These are phyloP conservation scores for Microcyclospora tardicrescens DNA, from an alignment of 2,329 filamentous ascomycete species.

Conservation along the genomic window DNA sequence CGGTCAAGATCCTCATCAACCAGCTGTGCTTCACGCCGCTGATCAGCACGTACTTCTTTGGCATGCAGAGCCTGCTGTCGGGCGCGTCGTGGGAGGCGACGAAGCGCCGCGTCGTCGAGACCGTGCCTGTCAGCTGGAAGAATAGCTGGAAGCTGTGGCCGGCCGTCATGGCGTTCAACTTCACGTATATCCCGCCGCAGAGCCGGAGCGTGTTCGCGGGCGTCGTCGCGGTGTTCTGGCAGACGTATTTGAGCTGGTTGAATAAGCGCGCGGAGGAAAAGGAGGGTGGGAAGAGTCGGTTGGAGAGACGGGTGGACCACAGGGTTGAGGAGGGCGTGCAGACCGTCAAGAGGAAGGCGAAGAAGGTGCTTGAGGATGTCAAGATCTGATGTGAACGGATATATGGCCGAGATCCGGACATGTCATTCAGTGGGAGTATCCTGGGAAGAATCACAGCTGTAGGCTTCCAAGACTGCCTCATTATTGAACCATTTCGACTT, in stretches of 20 bases:
- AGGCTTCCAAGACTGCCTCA: too few species aligned
- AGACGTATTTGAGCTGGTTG: constrained; percentile 74
- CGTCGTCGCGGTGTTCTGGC: constrained; percentile 73
- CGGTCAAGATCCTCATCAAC: constrained; percentile 66
- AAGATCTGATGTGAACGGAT: neutral
- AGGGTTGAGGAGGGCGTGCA: neutral
- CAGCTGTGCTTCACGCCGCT: constrained; percentile 67
- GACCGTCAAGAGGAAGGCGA: constrained; percentile 1
- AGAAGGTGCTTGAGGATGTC: constrained; percentile 3
- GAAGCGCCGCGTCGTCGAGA: constrained; percentile 56
- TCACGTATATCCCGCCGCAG: constrained; percentile 68
- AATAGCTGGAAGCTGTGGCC: constrained; percentile 87
- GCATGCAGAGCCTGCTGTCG: constrained; percentile 34
- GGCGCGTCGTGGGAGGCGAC: constrained; percentile 54
- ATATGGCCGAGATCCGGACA: too few species aligned
- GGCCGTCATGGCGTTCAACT: constrained; percentile 70
- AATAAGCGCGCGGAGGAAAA: constrained; percentile 51
- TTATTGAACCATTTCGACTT: too few species aligned
- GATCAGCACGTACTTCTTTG: constrained; percentile 41
- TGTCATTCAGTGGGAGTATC: too few species aligned
- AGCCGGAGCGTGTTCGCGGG: constrained; percentile 69
- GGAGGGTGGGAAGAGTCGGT: constrained; percentile 2
- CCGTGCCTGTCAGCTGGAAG: constrained; percentile 61
- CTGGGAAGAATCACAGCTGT: too few species aligned
- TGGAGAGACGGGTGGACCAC: neutral